Evolutionary conservation across 805 yeast species (phyloP), one percentile per base, ranked within the genome.

Genomic region (Sungouiella blattae): DNA sequence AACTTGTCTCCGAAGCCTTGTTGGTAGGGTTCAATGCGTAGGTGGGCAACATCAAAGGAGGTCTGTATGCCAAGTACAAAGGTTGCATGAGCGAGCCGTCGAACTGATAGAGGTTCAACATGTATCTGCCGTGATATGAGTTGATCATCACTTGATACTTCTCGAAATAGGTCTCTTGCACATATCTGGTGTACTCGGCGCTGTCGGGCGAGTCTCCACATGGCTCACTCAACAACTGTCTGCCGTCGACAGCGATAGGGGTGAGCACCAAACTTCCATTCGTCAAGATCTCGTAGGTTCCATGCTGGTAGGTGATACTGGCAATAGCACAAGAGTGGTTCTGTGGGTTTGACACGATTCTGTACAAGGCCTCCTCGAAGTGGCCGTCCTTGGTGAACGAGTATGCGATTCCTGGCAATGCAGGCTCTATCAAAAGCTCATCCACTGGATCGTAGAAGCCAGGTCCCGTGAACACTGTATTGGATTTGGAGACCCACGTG

Each of bases 11-110:
- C 5, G 69, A 53, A 2, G 67, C 63, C 20, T 46, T 40, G 28
- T 68, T 67, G 2, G 95, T 85, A 15, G 98, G 98, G 60, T 89
- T 91, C 71, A 93, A 66, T 0, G 97, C 89, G 35, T 58, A 63
- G 1, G 98, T 93, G 15, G 98, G 98, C 41, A 93, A 76, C 98
- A 93, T 93, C 76, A 84, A 73, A 7, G 98, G 94, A 5, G 98
- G 98, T 50, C 76, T 75, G 67, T 89, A 93, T 2, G 94, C 96
- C 58, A 93, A 72, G 61, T 87, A 93, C 52, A 93, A 60, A 0
- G 98, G 98, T 47, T 87, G 91, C 69, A 83, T 62, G 29, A 78
- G 78, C 12, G 85, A 59, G 12, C 97, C 97, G 58, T 83, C 87
- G 49, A 74, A 82, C 64, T 82, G 80, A 62, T 74, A 82, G 40